phyloP scores from a whole-genome alignment of 306 rosid species.

The Ochetophila trinervis region DNA sequence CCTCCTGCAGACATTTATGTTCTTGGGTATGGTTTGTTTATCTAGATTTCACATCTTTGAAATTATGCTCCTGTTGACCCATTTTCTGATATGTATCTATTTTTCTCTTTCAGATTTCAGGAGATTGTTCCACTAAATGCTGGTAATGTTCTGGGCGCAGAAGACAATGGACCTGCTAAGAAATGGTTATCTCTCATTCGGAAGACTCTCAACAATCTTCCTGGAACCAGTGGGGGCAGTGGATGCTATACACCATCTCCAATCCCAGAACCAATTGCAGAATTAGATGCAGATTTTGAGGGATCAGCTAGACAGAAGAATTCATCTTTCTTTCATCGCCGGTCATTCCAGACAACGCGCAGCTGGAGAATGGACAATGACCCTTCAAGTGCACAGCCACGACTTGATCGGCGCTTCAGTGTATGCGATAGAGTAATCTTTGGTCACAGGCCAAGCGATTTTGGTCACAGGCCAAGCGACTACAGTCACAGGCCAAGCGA shows the following conservation, averaged over 20 bases:
- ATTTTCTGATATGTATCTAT: conserved; percentile 18
- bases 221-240: conserved; percentile 75
- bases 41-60: not conserved
- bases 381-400: conserved; percentile 68
- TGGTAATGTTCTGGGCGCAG: conserved; percentile 91
- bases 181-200: conserved; percentile 95
- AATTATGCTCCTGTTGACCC: conserved; percentile 10
- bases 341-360: conserved; percentile 85
- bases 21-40: conserved; percentile 72
- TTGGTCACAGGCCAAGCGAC: conserved; percentile 64
- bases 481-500: conserved; percentile 77
- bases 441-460: conserved; percentile 79
- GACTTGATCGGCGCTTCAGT: conserved; percentile 86
- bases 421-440: conserved; percentile 93
- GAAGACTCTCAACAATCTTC: conserved; percentile 84
- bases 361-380: conserved; percentile 91
- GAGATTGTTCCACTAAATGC: conserved; percentile 99
- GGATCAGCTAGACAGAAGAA: conserved; percentile 95
- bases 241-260: conserved; percentile 96
- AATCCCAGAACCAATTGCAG: conserved; percentile 80
- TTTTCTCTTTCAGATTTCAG: conserved; percentile 68
- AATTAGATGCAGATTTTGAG: conserved; percentile 91
- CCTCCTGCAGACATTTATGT: conserved; percentile 98
- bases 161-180: conserved; percentile 99
- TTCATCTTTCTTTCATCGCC: conserved; percentile 84